Conservation (phyloP, 2,329 filamentous ascomycete genomes). For the Cladosporium sp. region DNA sequence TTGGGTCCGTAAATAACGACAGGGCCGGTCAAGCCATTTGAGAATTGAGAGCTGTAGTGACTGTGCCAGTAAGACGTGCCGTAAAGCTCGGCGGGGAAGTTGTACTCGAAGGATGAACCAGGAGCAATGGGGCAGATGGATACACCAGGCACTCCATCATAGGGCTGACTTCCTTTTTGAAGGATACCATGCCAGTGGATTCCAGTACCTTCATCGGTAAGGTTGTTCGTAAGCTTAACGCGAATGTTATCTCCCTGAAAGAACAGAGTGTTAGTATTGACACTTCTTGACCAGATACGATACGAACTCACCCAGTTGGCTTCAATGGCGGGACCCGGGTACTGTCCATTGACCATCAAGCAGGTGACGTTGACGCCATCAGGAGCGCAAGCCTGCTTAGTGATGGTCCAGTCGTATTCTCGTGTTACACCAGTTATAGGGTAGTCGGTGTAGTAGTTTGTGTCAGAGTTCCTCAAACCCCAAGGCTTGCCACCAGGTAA, state of each 20-base stretch:
- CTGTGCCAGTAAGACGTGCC: conserved; percentile 40
- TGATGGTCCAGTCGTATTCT: conserved; percentile 31
- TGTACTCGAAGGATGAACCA: conserved; percentile 41
- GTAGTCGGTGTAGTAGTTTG: conserved; percentile 29
- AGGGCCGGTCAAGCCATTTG: conserved; percentile 31
- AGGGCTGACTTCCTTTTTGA: conserved; percentile 37
- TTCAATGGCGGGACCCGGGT: conserved; percentile 27
- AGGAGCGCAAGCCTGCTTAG: conserved; percentile 25
- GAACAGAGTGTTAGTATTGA: too few species aligned
- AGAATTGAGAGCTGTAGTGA: conserved; percentile 38
- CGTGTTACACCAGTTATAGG: conserved; percentile 34
- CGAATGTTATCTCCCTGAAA: conserved; percentile 37
- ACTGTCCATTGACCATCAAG: conserved; percentile 28
- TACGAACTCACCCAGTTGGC: conserved; percentile 35
- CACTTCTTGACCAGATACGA: too few species aligned
- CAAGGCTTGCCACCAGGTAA: conserved; percentile 25
- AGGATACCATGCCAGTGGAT: conserved; percentile 47
- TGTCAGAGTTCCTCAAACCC: conserved; percentile 30
- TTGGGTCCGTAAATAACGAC: conserved; percentile 37
- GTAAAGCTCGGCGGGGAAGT: conserved; percentile 42
- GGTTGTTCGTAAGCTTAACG: conserved; percentile 39
- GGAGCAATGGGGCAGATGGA: conserved; percentile 45
- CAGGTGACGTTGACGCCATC: conserved; percentile 30
- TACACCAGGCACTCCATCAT: conserved; percentile 45
- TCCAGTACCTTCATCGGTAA: conserved; percentile 38